These are phyloP conservation scores for Trichoderma breve DNA, from an alignment of 2,329 filamentous ascomycete genomes.

Conservation along the genomic window DNA sequence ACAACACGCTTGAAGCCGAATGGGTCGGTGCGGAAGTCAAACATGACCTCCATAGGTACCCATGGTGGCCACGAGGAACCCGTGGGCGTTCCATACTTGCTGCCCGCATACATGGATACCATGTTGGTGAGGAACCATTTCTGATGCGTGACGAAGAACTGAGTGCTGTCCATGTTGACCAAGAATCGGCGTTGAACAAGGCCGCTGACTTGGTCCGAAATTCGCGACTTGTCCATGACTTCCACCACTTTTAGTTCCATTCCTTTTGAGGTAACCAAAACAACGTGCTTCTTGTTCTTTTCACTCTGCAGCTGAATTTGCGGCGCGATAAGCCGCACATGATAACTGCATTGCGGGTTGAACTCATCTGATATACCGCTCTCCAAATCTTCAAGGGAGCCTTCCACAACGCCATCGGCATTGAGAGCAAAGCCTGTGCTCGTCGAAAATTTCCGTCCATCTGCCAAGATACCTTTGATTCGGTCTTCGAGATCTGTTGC, in stretches of 20 bases:
- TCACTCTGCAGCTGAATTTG: slow-evolving; percentile 98
- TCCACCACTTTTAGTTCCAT: slow-evolving; percentile 98
- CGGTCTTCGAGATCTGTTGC: slow-evolving; percentile 72
- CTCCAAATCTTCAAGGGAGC: slow-evolving; percentile 60
- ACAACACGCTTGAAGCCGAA: slow-evolving; percentile 98
- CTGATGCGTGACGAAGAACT: slow-evolving; percentile 95
- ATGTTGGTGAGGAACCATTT: slow-evolving; percentile 84
- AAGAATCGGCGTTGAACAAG: slow-evolving; percentile 92
- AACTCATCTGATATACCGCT: slow-evolving; percentile 85
- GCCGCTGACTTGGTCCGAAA: slow-evolving; percentile 90
- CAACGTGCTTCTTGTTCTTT: slow-evolving; percentile 95
- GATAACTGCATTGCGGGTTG: slow-evolving; percentile 87
- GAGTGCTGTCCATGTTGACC: slow-evolving; percentile 93
- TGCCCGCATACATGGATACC: slow-evolving; percentile 90
- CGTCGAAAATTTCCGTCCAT: slow-evolving; percentile 79
- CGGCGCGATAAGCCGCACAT: slow-evolving; percentile 90
- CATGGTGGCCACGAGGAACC: slow-evolving; percentile 95
- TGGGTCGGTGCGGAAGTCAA: slow-evolving; percentile 88
- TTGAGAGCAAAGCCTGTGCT: slow-evolving; percentile 34
- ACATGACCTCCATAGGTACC: slow-evolving; percentile 98
- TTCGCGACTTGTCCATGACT: slow-evolving; percentile 93
- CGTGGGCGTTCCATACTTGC: slow-evolving; percentile 80
- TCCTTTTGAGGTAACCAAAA: slow-evolving; percentile 92
- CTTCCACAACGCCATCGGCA: slow-evolving; percentile 36
- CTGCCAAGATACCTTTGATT: slow-evolving; percentile 80